These are phyloP conservation scores for Daldinia decipiens DNA, from an alignment of 495 filamentous ascomycete species.

Conservation along the genomic window DNA sequence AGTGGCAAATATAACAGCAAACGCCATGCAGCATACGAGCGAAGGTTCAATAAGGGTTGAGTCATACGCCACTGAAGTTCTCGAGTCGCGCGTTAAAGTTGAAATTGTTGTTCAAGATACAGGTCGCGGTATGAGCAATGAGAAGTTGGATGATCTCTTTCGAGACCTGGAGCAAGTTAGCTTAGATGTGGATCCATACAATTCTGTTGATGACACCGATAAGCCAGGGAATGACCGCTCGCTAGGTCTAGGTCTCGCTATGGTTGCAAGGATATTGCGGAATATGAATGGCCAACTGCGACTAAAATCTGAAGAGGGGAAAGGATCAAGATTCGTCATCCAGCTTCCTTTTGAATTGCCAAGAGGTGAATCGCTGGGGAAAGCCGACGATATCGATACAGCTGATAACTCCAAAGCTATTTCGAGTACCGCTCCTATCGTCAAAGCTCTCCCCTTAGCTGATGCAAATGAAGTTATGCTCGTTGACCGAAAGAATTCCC, in stretches of 20 bases:
- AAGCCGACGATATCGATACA: conserved; percentile 16
- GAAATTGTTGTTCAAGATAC: conserved; percentile 84
- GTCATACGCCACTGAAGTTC: conserved; percentile 61
- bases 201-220: conserved; percentile 45
- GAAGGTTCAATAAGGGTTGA: conserved; percentile 79
- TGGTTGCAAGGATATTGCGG: conserved; percentile 84
- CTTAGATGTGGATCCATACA: conserved; percentile 61
- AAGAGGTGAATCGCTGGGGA: conserved; percentile 52
- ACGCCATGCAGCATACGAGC: conserved; percentile 84
- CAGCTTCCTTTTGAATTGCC: conserved; percentile 75
- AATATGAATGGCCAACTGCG: conserved; percentile 92
- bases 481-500: conserved; percentile 56
- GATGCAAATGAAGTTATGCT: conserved; percentile 67
- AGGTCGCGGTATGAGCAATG: conserved; percentile 78
- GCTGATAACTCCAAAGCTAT: conserved; percentile 29
- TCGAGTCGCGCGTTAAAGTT: conserved; percentile 63
- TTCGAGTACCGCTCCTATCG: conserved; percentile 40
- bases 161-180: conserved; percentile 89
- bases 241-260: conserved; percentile 84
- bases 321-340: conserved; percentile 84
- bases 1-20: conserved; percentile 83
- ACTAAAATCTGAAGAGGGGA: conserved; percentile 86
- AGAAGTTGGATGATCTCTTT: conserved; percentile 81
- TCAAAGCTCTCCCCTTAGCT: conserved; percentile 49
- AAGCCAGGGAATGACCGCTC: conserved; percentile 53